These are phyloP conservation scores for Eutrema heterophyllum DNA, from an alignment of 345 rosid genomes.

Conservation along the genomic window DNA sequence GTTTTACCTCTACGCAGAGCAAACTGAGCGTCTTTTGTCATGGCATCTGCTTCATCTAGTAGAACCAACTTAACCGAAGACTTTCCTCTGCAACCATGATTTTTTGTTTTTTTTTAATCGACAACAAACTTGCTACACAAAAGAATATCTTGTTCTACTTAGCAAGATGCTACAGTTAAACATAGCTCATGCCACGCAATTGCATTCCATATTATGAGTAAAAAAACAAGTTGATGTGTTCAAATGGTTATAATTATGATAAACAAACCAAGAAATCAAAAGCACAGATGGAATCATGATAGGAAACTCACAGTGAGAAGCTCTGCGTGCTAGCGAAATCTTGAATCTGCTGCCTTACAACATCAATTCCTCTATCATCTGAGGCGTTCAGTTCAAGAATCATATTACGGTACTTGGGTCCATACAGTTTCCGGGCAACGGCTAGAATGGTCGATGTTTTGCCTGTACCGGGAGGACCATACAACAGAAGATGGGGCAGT, in stretches of 20 bases:
- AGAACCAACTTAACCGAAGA: slow-evolving; percentile 79
- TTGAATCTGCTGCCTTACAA: slow-evolving; percentile 91
- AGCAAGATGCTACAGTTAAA: not conserved
- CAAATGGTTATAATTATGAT: not conserved
- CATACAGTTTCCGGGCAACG: slow-evolving; percentile 89
- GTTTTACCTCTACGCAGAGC: slow-evolving; percentile 83
- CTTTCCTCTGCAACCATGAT: slow-evolving; percentile 46
- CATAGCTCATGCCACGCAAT: not conserved
- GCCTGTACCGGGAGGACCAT: slow-evolving; percentile 98
- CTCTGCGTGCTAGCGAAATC: slow-evolving; percentile 98
- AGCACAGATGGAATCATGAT: not conserved
- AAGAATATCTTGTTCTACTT: not conserved
- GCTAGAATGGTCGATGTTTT: slow-evolving; percentile 99
- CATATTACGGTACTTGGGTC: slow-evolving; percentile 83
- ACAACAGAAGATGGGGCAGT: slow-evolving; percentile 85
- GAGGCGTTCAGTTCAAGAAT: slow-evolving; percentile 95
- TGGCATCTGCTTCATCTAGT: slow-evolving; percentile 96
- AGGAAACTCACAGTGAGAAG: slow-evolving; percentile 71
- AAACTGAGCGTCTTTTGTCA: slow-evolving; percentile 99
- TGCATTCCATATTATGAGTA: not conserved
- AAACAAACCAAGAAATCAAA: not conserved
- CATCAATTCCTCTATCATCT: slow-evolving; percentile 93
- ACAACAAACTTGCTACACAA: not conserved
- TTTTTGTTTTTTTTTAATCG: not conserved
- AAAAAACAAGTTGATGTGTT: not conserved